Evolutionary conservation across 345 rosid species (phyloP), one percentile per base, ranked within the genome.

Genomic region (Trapa incisa): DNA sequence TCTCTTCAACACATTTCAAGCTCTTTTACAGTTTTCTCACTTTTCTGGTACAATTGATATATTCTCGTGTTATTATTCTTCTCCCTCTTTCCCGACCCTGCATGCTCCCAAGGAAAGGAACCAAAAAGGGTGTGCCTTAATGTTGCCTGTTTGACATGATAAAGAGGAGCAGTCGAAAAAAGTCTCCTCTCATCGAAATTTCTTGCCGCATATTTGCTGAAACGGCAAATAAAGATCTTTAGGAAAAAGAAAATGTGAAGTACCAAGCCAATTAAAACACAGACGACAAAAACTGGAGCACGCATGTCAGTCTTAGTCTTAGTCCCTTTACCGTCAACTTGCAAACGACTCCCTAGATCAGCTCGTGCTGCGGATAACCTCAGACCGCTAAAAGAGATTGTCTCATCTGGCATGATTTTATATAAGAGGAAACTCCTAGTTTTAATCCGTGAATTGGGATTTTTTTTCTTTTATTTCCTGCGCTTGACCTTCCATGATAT

Each of bases 161-260:
- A 87, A 93, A 91, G 89, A 85, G 88, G 73, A 85, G 87, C 84
- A 81, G 86, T 80, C 73, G 74, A 80, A 73, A 88, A 88, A 81
- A 87, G 29, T 22, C 29, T 29, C 82, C 82, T 82, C 38, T 82
- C 78, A 7, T 45, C 13, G 48, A 45, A 45, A 45, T 45, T 45
- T 45, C 13, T 45, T 45, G 48, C 48, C 48, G 48, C 47, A 41
- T 41, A 41, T 41, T 22, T 8, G 43, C 43, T 1, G 43, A 1
- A 41, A 41, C 7, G 43, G 43, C 43, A 41, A 41, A 41, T 8
- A 41, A 41, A 71, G 29, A 22, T 22, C 29, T 54, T 54, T 71
- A 42, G 43, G 16, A 38, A 29, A 65, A 71, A 71, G 17, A 35
- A 47, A 41, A 50, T 41, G 43, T 41, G 43, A 54, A 67, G 33